Conservation (phyloP, 441 rosid genomes). For the Gossypium schwendimanii region DNA sequence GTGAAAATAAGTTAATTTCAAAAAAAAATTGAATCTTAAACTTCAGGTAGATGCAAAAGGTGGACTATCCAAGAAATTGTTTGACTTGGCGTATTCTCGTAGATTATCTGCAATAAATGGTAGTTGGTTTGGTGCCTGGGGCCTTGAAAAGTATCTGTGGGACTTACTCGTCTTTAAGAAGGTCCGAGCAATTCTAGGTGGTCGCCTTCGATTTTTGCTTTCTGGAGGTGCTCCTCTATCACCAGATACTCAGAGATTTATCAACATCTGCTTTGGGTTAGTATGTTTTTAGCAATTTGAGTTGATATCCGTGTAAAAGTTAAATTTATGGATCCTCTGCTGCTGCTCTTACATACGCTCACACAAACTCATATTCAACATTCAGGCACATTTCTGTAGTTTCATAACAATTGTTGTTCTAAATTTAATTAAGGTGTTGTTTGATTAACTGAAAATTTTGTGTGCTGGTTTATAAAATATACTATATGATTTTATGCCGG, state of each 20-base stretch:
- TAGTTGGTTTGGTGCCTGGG: conserved; percentile 96
- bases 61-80: conserved; percentile 68
- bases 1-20: conserved; percentile 8
- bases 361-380: neutral
- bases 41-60: conserved; percentile 78
- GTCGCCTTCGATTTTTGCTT: conserved; percentile 79
- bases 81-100: conserved; percentile 86
- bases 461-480: neutral
- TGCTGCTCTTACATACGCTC: neutral
- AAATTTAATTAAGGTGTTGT: neutral
- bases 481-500: neutral
- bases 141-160: conserved; percentile 79
- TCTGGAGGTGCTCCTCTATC: conserved; percentile 99
- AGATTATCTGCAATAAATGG: conserved; percentile 84
- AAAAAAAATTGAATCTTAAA: conserved; percentile 11
- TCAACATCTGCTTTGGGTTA: conserved; percentile 94
- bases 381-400: neutral
- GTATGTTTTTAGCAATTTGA: conserved; percentile 24
- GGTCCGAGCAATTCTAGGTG: conserved; percentile 83
- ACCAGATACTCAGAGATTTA: conserved; percentile 93
- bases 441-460: neutral
- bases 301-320: neutral
- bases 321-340: neutral
- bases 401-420: neutral
- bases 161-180: conserved; percentile 72